These are phyloP conservation scores for Pseudogymnoascus sp. DNA, from an alignment of 2,329 filamentous ascomycete genomes.

Conservation along the genomic window DNA sequence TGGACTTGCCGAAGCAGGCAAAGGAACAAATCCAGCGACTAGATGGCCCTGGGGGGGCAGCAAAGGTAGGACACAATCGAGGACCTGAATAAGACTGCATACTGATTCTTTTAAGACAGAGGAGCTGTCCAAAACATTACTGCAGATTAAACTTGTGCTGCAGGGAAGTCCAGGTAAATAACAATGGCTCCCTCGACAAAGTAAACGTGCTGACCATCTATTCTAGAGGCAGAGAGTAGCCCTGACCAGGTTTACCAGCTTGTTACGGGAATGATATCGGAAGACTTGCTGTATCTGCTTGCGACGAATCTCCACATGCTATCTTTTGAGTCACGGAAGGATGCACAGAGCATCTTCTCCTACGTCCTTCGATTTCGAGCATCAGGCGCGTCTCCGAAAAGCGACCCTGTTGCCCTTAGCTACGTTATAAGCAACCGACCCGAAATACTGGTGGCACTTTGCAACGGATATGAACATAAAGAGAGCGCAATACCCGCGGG, in stretches of 20 bases:
- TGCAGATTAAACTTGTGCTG: constrained; percentile 85
- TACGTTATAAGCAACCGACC: constrained; percentile 82
- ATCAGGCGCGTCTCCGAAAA: constrained; percentile 52
- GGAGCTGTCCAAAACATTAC: constrained; percentile 75
- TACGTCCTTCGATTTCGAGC: constrained; percentile 88
- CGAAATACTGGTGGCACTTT: constrained; percentile 80
- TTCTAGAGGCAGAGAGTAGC: constrained; percentile 69
- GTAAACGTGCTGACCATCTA: constrained; percentile 1
- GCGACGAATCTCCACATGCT: constrained; percentile 75
- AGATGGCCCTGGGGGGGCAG: constrained; percentile 46
- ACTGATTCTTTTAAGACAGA: constrained; percentile 53
- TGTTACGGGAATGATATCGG: constrained; percentile 74
- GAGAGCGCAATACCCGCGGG: constrained; percentile 90
- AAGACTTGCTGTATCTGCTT: constrained; percentile 80
- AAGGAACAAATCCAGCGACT: constrained; percentile 56
- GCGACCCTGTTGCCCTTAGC: constrained; percentile 75
- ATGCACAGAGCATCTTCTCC: constrained; percentile 91
- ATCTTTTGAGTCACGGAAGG: constrained; percentile 93
- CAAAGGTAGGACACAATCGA: constrained; percentile 40
- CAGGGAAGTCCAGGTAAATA: constrained; percentile 81
- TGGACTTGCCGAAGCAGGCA: constrained; percentile 40
- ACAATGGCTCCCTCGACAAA: background rate
- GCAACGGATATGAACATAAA: constrained; percentile 79
- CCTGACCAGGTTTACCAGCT: constrained; percentile 84
- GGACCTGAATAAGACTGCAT: constrained; percentile 4